Evolutionary conservation across 2,329 filamentous ascomycete species (phyloP).

Genomic region (Geoglossum cookeanum): DNA sequence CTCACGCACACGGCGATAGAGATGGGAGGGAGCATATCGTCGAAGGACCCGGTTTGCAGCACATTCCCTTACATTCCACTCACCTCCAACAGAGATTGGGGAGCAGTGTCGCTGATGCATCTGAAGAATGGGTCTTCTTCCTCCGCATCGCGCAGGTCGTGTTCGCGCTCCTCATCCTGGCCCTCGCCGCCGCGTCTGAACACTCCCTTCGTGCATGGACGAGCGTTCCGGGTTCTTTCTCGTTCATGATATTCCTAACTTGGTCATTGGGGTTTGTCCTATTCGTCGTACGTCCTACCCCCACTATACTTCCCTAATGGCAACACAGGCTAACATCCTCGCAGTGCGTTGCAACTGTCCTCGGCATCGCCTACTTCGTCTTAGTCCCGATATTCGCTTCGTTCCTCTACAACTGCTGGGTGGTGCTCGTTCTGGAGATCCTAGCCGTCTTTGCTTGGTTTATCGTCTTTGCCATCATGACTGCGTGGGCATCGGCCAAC

Average conservation of each 20-base stretch:
- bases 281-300: not conserved
- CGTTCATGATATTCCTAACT: conserved; percentile 6
- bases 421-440: conserved; percentile 6
- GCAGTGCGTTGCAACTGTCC: conserved; percentile 6
- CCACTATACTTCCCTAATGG: too few relatives aligned
- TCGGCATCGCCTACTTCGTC: conserved; percentile 6
- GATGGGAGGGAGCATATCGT: too few relatives aligned
- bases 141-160: conserved; percentile 6
- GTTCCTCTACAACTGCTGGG: conserved; percentile 8
- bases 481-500: conserved; percentile 6
- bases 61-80: too few relatives aligned
- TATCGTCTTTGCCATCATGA: conserved; percentile 5
- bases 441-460: conserved; percentile 8
- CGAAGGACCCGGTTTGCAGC: too few relatives aligned
- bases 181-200: conserved; percentile 1
- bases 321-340: too few relatives aligned
- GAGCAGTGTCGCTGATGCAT: not conserved
- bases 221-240: conserved; percentile 5
- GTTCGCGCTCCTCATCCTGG: conserved; percentile 6
- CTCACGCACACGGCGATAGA: too few relatives aligned
- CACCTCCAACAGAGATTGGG: too few relatives aligned
- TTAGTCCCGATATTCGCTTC: conserved; percentile 1
- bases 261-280: not conserved
- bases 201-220: not conserved
- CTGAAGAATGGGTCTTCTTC: conserved; percentile 5